Evolutionary conservation across 2,329 filamentous ascomycete species (phyloP).

Genomic region (Microdochium paspali): DNA sequence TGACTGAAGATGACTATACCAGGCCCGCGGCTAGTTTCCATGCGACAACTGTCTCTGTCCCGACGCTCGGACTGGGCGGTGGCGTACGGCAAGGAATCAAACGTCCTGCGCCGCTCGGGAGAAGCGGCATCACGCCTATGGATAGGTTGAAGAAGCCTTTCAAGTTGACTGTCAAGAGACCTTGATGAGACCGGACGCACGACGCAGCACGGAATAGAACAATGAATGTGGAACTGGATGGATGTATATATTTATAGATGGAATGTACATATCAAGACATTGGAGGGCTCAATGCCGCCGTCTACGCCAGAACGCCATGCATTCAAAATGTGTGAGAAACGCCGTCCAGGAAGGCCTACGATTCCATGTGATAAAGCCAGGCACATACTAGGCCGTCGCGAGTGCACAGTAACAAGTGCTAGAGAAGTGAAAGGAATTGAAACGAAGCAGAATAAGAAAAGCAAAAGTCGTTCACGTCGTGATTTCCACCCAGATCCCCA

Average conservation of each 20-base stretch:
- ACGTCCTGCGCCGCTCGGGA: conserved; percentile 30
- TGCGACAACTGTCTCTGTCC: conserved; percentile 32
- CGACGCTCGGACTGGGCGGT: conserved; percentile 20
- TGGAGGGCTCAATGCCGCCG: background rate
- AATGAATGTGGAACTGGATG: background rate
- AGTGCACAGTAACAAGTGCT: too few relatives aligned
- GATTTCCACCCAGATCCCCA: too few relatives aligned
- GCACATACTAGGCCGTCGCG: too few relatives aligned
- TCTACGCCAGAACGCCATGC: conserved; percentile 3
- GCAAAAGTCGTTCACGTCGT: too few relatives aligned
- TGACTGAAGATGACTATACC: conserved; percentile 20
- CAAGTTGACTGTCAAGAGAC: conserved; percentile 43
- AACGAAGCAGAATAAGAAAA: too few relatives aligned
- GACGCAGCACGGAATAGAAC: background rate
- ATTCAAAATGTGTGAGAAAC: too few relatives aligned
- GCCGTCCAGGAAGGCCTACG: too few relatives aligned
- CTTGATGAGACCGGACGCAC: conserved; percentile 5
- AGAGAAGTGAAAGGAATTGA: too few relatives aligned
- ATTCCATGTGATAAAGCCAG: too few relatives aligned
- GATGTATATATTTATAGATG: background rate
- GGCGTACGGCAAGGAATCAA: conserved; percentile 20
- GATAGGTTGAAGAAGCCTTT: conserved; percentile 45
- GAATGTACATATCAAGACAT: too few relatives aligned
- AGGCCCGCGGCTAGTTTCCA: conserved; percentile 38
- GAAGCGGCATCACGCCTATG: conserved; percentile 35